Evolutionary conservation across 495 filamentous ascomycete species (phyloP).

Genomic region (Staphylotrichum longicolle): DNA sequence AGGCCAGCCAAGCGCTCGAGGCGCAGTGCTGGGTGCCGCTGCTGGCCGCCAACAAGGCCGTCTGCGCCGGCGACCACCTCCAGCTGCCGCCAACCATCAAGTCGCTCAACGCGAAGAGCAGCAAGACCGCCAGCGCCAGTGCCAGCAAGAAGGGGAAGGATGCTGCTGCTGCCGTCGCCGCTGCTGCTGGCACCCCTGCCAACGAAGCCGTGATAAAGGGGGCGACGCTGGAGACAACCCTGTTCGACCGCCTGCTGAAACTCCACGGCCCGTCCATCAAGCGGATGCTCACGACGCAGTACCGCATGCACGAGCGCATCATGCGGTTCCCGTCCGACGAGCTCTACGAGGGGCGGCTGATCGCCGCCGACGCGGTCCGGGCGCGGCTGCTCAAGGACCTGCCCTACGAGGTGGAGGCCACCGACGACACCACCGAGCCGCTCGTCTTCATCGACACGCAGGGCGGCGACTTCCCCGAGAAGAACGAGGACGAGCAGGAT

Average conservation of each 20-base stretch:
- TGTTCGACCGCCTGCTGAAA: constrained; percentile 84
- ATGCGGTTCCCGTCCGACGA: constrained; percentile 91
- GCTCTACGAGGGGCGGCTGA: constrained; percentile 77
- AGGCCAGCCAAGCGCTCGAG: constrained; percentile 93
- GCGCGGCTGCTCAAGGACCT: constrained; percentile 71
- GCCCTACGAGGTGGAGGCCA: constrained; percentile 73
- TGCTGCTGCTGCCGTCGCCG: not conserved
- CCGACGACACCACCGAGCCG: constrained; percentile 84
- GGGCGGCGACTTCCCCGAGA: constrained; percentile 76
- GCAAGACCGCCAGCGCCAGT: constrained; percentile 19
- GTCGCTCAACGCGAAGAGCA: constrained; percentile 58
- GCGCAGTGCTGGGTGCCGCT: constrained; percentile 98
- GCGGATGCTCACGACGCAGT: constrained; percentile 94
- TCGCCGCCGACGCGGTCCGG: constrained; percentile 76
- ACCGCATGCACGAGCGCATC: constrained; percentile 95
- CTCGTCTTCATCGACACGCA: constrained; percentile 96
- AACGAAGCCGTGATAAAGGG: constrained; percentile 37
- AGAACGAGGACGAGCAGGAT: constrained; percentile 34
- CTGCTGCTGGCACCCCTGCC: not conserved
- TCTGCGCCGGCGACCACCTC: constrained; percentile 91
- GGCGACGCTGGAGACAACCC: constrained; percentile 72
- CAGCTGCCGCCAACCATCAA: constrained; percentile 96
- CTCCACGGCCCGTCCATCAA: constrained; percentile 84
- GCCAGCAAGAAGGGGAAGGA: constrained; percentile 27
- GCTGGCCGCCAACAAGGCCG: constrained; percentile 73